Conservation (phyloP, 495 filamentous ascomycete species). For the Hypoxylon subgilvum region DNA sequence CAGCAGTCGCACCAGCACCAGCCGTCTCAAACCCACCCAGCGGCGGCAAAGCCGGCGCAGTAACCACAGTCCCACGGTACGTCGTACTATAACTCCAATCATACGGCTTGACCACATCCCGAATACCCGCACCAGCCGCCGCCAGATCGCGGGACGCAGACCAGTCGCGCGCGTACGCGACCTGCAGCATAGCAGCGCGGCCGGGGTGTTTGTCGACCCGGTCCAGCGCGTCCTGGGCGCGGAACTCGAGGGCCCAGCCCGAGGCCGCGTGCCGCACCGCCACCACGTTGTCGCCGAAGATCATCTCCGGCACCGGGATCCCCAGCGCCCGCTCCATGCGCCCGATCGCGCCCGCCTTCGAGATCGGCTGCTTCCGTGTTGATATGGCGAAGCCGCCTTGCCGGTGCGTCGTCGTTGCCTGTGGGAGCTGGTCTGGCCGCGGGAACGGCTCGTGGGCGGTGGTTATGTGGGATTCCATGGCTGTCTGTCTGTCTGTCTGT, state of each 20-base stretch:
- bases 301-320: constrained; percentile 96
- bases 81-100: constrained; percentile 96
- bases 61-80: constrained; percentile 70
- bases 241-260: constrained; percentile 79
- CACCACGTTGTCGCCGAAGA: constrained; percentile 93
- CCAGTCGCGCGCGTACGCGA: constrained; percentile 92
- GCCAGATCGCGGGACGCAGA: constrained; percentile 81
- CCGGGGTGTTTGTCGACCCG: constrained; percentile 95
- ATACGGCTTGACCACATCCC: constrained; percentile 91
- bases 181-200: constrained; percentile 83
- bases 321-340: constrained; percentile 76
- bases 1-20: background rate
- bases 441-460: constrained; percentile 50
- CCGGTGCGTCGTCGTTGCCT: constrained; percentile 51
- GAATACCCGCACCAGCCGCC: constrained; percentile 85
- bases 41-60: background rate
- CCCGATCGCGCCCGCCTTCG: constrained; percentile 89
- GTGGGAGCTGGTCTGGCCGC: constrained; percentile 39
- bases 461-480: constrained; percentile 42
- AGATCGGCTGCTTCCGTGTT: constrained; percentile 86
- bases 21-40: constrained; percentile 1
- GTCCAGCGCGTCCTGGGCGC: constrained; percentile 84
- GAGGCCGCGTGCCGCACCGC: constrained; percentile 69
- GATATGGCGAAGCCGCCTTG: constrained; percentile 72
- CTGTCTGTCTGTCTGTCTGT: too few species aligned